A percentile compares a stretch with the other conserved stretches of the same genome.
Evolutionary conservation across 2,329 filamentous ascomycete genomes (phyloP).

Genomic region (Fusarium coicis): DNA sequence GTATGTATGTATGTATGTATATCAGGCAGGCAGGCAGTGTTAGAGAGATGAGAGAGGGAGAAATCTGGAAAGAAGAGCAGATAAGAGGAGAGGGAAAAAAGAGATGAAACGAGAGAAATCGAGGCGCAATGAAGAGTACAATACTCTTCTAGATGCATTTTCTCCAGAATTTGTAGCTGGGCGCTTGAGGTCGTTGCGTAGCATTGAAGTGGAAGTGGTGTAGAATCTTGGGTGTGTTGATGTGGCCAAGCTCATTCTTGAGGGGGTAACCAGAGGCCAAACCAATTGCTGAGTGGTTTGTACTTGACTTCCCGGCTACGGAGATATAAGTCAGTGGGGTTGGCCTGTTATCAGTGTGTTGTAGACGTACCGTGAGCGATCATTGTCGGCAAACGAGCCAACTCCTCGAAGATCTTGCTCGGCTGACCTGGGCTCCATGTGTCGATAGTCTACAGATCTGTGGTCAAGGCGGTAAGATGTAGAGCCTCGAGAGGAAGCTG

Average conservation of each 20-base stretch:
- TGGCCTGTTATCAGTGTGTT: too few relatives aligned
- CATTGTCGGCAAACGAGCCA: conserved; percentile 38
- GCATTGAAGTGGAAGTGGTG: background rate
- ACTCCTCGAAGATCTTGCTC: conserved; percentile 41
- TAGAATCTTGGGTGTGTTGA: background rate
- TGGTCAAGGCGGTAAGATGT: conserved; percentile 19
- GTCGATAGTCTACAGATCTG: conserved; percentile 25
- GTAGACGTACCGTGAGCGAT: conserved; percentile 25
- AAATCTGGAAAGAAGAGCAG: background rate
- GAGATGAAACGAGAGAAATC: background rate
- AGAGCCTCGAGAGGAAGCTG: conserved; percentile 29
- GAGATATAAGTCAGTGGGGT: conserved; percentile 1
- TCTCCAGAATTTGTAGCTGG: background rate
- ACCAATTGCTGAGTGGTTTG: conserved; percentile 45
- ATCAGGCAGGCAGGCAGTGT: background rate
- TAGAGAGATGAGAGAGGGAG: background rate
- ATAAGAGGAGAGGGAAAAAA: background rate
- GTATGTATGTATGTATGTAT: background rate
- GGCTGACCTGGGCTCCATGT: conserved; percentile 10
- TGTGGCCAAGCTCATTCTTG: conserved; percentile 10
- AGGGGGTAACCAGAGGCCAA: conserved; percentile 43
- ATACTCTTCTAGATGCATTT: background rate
- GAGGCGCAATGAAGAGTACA: background rate
- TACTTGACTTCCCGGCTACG: conserved; percentile 41
- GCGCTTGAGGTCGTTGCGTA: background rate